phyloP scores from a whole-genome alignment of 176 grass and related monocot species.

The Saccharum officinarum region DNA sequence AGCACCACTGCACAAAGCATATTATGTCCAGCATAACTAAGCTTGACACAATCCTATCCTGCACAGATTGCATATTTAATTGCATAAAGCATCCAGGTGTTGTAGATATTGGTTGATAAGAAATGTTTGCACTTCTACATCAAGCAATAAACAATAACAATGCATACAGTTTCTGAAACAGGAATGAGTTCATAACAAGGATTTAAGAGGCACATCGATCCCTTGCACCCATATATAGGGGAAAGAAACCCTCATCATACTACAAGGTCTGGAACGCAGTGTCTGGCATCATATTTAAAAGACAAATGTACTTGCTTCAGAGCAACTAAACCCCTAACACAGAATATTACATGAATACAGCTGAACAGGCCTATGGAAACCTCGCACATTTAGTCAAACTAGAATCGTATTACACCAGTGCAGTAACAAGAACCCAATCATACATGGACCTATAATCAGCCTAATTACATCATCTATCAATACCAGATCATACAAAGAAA shows the following conservation, averaged over 20 bases:
- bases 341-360: background rate
- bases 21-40: background rate
- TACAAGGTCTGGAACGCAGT: background rate
- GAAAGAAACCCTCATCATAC: background rate
- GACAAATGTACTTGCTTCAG: background rate
- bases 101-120: background rate
- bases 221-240: background rate
- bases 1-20: background rate
- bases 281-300: background rate
- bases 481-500: background rate
- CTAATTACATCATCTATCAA: background rate
- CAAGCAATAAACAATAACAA: background rate
- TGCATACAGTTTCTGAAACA: background rate
- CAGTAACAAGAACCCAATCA: background rate
- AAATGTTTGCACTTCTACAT: background rate
- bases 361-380: background rate
- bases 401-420: background rate
- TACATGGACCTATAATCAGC: background rate
- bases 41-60: too few relatives aligned
- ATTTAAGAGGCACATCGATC: background rate
- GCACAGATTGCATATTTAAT: background rate
- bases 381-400: background rate
- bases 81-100: background rate
- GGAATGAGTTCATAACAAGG: background rate
- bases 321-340: background rate